A percentile compares a stretch with the other conserved stretches of the same genome.
phyloP scores from a whole-genome alignment of 2,329 filamentous ascomycete species.

The Ambrosiella xylebori region DNA sequence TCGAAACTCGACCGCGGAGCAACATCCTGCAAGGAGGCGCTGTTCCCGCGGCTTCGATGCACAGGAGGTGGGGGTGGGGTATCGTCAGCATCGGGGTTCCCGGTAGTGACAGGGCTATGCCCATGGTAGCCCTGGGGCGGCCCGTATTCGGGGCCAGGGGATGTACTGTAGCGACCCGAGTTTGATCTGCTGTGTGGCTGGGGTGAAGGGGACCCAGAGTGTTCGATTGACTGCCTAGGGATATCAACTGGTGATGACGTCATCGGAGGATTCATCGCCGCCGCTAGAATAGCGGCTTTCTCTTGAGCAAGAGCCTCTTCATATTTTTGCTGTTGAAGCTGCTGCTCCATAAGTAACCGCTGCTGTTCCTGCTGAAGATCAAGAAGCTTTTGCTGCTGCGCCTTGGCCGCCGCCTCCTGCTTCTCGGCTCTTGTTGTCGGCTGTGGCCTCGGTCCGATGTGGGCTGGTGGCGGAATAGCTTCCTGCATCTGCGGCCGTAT shows the following conservation, averaged over 20 bases:
- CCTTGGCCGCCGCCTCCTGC: constrained; percentile 12
- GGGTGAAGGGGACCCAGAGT: neutral
- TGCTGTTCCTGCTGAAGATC: constrained; percentile 16
- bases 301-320: constrained; percentile 17
- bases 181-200: neutral
- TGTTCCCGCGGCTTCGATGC: constrained; percentile 25
- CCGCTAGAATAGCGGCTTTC: constrained; percentile 20
- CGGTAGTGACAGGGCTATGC: constrained; percentile 23
- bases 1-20: constrained; percentile 22
- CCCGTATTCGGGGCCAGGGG: neutral
- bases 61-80: constrained; percentile 38
- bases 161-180: neutral
- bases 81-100: constrained; percentile 22
- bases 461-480: constrained; percentile 7
- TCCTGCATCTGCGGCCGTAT: constrained; percentile 13
- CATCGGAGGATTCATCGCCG: constrained; percentile 18
- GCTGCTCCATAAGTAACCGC: constrained; percentile 20
- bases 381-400: constrained; percentile 18
- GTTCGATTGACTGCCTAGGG: constrained; percentile 12
- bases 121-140: neutral
- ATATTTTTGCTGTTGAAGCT: constrained; percentile 20
- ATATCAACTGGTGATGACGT: constrained; percentile 6
- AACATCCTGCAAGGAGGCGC: constrained; percentile 2
- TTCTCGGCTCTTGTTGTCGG: constrained; percentile 14
- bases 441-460: constrained; percentile 11